Evolutionary conservation across 2,329 filamentous ascomycete species (phyloP).

Genomic region (Exophiala alcalophila): DNA sequence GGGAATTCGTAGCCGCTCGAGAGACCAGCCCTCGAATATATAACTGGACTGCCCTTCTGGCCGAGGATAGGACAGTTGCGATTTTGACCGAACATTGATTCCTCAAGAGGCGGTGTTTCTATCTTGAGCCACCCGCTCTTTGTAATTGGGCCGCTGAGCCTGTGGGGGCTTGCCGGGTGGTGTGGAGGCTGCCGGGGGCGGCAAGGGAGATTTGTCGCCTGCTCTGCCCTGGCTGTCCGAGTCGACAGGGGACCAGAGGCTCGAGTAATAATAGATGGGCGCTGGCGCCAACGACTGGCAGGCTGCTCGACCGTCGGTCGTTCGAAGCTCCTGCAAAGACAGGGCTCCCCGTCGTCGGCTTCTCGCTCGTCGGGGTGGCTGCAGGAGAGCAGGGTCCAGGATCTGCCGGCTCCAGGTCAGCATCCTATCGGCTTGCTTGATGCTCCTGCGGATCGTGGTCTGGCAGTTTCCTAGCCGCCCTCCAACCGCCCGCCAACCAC

Average conservation of each 20-base stretch:
- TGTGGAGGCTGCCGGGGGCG: constrained; percentile 22
- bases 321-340: no score
- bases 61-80: constrained; percentile 20
- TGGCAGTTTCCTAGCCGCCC: constrained; percentile 23
- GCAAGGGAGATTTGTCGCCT: constrained; percentile 25
- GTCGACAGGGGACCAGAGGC: constrained; percentile 12
- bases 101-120: constrained; percentile 20
- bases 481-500: constrained; percentile 15
- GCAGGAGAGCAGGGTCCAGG: constrained; percentile 1
- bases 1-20: constrained; percentile 13
- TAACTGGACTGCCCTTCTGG: constrained; percentile 20
- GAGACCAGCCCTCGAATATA: constrained; percentile 25
- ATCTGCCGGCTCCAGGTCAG: background rate
- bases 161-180: constrained; percentile 14
- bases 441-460: constrained; percentile 9
- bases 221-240: constrained; percentile 1
- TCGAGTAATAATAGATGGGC: constrained; percentile 17
- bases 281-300: no score
- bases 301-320: no score
- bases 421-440: constrained; percentile 15
- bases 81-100: constrained; percentile 13
- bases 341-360: background rate
- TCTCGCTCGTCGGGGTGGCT: constrained; percentile 12
- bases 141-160: constrained; percentile 15
- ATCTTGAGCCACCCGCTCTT: constrained; percentile 18